Evolutionary conservation across 176 grass and related monocot species (phyloP).

Genomic region (Microstegium vimineum): DNA sequence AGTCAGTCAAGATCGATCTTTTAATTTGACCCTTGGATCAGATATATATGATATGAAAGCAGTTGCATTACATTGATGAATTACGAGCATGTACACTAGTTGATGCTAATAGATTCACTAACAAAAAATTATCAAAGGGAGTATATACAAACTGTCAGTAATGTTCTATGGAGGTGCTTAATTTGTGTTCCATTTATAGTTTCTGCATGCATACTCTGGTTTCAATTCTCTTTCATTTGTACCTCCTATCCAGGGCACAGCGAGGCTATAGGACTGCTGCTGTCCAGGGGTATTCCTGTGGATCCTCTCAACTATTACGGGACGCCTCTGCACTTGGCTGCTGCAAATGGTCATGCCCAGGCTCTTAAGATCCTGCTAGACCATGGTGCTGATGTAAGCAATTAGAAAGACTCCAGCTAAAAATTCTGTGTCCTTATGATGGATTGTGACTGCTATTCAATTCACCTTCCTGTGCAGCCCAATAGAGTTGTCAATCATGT

Average conservation of each 20-base stretch:
- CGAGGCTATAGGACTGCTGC: neutral
- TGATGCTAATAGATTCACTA: neutral
- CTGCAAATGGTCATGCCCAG: neutral
- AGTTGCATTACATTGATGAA: neutral
- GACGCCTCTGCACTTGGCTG: neutral
- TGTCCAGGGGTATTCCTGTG: neutral
- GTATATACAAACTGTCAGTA: neutral
- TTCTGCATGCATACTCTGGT: neutral
- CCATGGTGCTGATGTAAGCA: constrained; percentile 41
- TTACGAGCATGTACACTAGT: neutral
- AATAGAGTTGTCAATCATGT: neutral
- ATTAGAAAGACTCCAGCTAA: neutral
- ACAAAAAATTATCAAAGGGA: neutral
- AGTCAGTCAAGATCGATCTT: neutral
- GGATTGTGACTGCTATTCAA: too few relatives aligned
- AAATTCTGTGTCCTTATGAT: neutral
- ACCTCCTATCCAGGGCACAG: neutral
- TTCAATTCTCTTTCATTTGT: neutral
- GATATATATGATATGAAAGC: neutral
- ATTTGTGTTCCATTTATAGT: neutral
- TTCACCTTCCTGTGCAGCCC: neutral
- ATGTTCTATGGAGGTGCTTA: neutral
- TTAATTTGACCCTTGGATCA: too few relatives aligned
- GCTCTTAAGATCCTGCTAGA: constrained; percentile 31
- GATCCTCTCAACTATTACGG: neutral